Evolutionary conservation across 225 moss, liverwort and hornwort genomes (phyloP).

Genomic region (Neckera pumila): DNA sequence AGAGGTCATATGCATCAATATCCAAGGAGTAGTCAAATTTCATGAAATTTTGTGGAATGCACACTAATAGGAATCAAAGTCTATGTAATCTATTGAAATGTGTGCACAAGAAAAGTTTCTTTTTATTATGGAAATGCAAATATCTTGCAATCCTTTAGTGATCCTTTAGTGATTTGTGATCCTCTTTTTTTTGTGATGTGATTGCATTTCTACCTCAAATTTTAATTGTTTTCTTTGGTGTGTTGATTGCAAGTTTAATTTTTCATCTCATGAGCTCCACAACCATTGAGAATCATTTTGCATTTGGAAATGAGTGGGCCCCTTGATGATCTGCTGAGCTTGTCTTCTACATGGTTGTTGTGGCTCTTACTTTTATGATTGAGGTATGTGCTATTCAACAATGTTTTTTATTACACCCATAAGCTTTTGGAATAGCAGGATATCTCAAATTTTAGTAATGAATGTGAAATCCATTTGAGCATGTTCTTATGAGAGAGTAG

Average conservation of each 20-base stretch:
- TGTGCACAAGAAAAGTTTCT: background rate
- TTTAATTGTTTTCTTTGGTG: background rate
- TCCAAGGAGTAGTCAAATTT: background rate
- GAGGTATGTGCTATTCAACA: background rate
- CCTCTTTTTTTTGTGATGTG: background rate
- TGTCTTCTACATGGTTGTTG: background rate
- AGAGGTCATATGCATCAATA: background rate
- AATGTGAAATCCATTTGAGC: background rate
- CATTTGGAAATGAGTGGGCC: too few relatives aligned
- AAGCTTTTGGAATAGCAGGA: too few relatives aligned
- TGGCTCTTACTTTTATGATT: background rate
- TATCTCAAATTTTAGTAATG: background rate
- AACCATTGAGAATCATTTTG: too few relatives aligned
- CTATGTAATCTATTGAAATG: background rate
- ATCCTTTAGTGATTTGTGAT: background rate
- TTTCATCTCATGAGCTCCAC: background rate
- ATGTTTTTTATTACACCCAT: too few relatives aligned
- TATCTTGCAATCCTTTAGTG: background rate
- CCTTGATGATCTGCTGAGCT: background rate
- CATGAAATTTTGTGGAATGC: background rate
- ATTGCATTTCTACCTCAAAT: rapidly evolving
- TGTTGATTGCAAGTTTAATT: background rate
- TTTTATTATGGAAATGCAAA: background rate
- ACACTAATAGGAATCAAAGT: too few relatives aligned
- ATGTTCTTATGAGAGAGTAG: background rate